Evolutionary conservation across 2,329 filamentous ascomycete genomes (phyloP), one percentile per base, ranked within the genome.

Genomic region (Fusarium lateritium): DNA sequence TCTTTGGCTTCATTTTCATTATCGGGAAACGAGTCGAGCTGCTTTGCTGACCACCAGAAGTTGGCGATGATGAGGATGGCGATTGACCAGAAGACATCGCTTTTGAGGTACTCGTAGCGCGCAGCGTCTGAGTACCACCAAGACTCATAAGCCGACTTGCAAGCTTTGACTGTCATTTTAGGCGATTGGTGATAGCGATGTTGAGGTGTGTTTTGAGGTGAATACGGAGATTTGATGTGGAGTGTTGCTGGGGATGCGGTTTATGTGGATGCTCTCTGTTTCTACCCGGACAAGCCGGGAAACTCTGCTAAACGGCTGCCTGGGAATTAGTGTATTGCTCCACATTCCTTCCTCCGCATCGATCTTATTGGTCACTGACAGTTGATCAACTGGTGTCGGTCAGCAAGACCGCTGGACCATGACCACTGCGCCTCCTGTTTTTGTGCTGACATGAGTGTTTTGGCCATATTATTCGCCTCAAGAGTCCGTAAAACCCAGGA

Each of bases 61-160:
- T 70, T 70, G 19, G 10, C 51, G 7, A 57, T 2, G 15, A 70
- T 55, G 21, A 52, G 24, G 19, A 62, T 24, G 3, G 57, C 67
- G 3, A 70, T 28, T 11, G 46, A 39, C 67, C 67, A 70, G 44
- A 70, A 70, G 3, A 53, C 8, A 36, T 70, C 67, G 11, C 51
- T 70, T n/a, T 43, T 31, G 7, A 70, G 6, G 11, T 65, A 68
- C 34, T 71, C 67, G 13, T 62, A 65, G 6, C 61, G 60, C 5
- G 28, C 24, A 9, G 55, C 21, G 42, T 68, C 65, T 11, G 49
- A 39, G 60, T 69, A 69, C 65, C 55, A 69, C 38, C 38, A 19
- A 14, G 54, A 51, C 17, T 65, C 44, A 11, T 36, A 40, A 3
- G 36, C n/a, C 10, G 33, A n/a, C 5, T 17, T 11, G 14, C 13